Evolutionary conservation across 2,329 filamentous ascomycete species (phyloP).

Genomic region (Fusarium xylarioides): DNA sequence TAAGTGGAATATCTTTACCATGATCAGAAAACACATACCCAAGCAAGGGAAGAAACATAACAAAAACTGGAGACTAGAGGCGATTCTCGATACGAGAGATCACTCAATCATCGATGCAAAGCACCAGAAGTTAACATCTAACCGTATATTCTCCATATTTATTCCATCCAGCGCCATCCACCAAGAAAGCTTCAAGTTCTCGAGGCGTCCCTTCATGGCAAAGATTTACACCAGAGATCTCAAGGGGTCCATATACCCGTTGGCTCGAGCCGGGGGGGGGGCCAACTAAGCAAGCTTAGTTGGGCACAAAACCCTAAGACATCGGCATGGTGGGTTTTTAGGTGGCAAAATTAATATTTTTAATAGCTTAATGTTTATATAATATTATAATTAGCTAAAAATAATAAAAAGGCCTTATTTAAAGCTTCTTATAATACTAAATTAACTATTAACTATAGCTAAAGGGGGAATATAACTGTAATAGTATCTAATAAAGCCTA

Average conservation of each 20-base stretch:
- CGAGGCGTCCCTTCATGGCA: constrained; percentile 29
- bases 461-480: too few relatives aligned
- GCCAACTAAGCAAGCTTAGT: too few relatives aligned
- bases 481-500: too few relatives aligned
- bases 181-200: constrained; percentile 21
- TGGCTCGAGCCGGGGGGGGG: too few relatives aligned
- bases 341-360: too few relatives aligned
- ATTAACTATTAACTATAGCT: too few relatives aligned
- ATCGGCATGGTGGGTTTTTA: too few relatives aligned
- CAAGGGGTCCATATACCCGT: constrained; percentile 12
- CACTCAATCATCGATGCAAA: constrained; percentile 11
- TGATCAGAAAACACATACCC: constrained; percentile 9
- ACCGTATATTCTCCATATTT: constrained; percentile 27
- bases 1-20: constrained; percentile 6
- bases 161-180: constrained; percentile 16
- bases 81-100: constrained; percentile 17
- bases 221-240: constrained; percentile 36
- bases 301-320: too few relatives aligned
- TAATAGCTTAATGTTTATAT: too few relatives aligned
- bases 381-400: too few relatives aligned
- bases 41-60: constrained; percentile 14
- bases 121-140: constrained; percentile 9
- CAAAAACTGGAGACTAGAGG: constrained; percentile 15
- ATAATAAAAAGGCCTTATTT: too few relatives aligned
- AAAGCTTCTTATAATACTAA: too few relatives aligned